A percentile compares a stretch with the other conserved stretches of the same genome.
Evolutionary conservation across 2,329 filamentous ascomycete genomes (phyloP).

Genomic region (Fusarium tjaetaba): DNA sequence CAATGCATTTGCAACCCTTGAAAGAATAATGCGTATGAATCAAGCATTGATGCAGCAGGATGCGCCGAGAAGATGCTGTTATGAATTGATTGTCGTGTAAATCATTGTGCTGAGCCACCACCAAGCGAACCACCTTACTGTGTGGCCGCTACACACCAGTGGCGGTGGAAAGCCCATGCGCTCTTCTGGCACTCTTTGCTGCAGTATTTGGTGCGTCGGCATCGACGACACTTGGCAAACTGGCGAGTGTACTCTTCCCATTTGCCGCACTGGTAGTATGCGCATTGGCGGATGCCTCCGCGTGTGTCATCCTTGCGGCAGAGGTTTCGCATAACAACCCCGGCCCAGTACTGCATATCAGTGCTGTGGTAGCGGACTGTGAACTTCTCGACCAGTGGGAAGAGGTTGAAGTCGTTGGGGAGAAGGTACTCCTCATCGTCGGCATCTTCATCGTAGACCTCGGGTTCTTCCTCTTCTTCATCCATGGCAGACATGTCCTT

Average conservation of each 20-base stretch:
- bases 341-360: conserved; percentile 99
- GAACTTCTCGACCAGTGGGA: conserved; percentile 97
- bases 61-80: conserved; percentile 42
- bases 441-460: conserved; percentile 61
- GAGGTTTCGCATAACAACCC: conserved; percentile 97
- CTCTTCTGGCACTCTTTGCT: conserved; percentile 99
- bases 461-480: conserved; percentile 59
- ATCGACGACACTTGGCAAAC: conserved; percentile 97
- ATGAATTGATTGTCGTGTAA: conserved; percentile 30
- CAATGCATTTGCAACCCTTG: conserved; percentile 52
- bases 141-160: conserved; percentile 89
- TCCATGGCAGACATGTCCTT: conserved; percentile 23
- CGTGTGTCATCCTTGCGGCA: conserved; percentile 97
- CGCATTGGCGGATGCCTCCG: conserved; percentile 95
- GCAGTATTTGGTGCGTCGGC: conserved; percentile 97
- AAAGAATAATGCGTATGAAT: conserved; percentile 46
- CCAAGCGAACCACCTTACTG: conserved; percentile 49
- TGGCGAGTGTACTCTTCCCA: conserved; percentile 98
- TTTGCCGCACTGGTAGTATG: conserved; percentile 97
- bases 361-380: conserved; percentile 94
- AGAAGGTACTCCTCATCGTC: conserved; percentile 88
- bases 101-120: conserved; percentile 18
- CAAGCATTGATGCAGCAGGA: conserved; percentile 42
- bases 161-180: conserved; percentile 96
- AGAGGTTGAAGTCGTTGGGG: conserved; percentile 97